phyloP scores from a whole-genome alignment of 257 asterid species.

The Hygrophila difformis region DNA sequence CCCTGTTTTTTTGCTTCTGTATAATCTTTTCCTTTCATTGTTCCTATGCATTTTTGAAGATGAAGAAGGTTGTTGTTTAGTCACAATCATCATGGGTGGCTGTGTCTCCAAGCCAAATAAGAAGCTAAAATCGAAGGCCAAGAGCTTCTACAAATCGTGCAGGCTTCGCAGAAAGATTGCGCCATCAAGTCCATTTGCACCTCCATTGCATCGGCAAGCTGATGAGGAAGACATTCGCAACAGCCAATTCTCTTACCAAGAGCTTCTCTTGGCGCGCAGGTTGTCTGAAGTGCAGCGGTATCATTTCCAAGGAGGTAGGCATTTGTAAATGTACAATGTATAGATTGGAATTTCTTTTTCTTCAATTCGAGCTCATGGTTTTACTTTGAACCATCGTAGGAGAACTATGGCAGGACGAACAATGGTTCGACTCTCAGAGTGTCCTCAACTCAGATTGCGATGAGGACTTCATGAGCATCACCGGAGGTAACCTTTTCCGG shows the following conservation, averaged over 20 bases:
- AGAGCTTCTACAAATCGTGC: constrained; percentile 38
- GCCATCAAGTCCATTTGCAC: constrained; percentile 44
- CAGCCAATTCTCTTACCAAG: constrained; percentile 16
- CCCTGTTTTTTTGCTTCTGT: too few relatives aligned
- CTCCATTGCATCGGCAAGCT: constrained; percentile 25
- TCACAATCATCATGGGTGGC: constrained; percentile 55
- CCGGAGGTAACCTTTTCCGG: constrained; percentile 39
- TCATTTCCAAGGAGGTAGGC: too few relatives aligned
- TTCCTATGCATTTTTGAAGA: too few relatives aligned
- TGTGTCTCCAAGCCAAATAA: constrained; percentile 64
- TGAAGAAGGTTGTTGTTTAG: background rate
- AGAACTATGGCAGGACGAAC: constrained; percentile 55
- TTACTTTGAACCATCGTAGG: constrained; percentile 5
- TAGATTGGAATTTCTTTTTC: too few relatives aligned
- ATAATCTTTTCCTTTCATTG: too few relatives aligned
- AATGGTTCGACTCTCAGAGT: constrained; percentile 74
- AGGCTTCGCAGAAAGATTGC: constrained; percentile 47
- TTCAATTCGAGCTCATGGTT: background rate
- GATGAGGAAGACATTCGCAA: constrained; percentile 15
- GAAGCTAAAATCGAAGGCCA: constrained; percentile 45
- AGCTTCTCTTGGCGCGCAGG: constrained; percentile 16
- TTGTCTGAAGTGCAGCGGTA: too few relatives aligned
- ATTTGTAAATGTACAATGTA: too few relatives aligned
- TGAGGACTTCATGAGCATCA: constrained; percentile 60
- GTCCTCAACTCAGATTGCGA: constrained; percentile 72